Conservation (phyloP, 257 asterid species). For the Solanum megistacrolobum region DNA sequence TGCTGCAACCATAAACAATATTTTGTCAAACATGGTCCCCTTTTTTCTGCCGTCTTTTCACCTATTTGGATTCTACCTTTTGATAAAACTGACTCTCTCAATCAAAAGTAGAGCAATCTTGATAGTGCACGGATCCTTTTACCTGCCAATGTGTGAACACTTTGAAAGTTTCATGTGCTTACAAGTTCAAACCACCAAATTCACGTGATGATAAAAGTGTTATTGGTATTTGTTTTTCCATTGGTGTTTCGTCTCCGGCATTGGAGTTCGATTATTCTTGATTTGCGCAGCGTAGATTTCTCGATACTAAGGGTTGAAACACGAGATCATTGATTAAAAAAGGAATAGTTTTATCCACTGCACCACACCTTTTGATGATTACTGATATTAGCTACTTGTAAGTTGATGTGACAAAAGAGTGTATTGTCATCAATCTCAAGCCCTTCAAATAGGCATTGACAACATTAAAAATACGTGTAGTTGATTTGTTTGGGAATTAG, state of each 20-base stretch:
- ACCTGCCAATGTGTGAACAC: background rate
- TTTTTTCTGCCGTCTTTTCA: background rate
- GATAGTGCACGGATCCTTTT: background rate
- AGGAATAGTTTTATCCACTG: no score
- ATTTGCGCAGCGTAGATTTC: background rate
- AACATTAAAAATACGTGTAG: background rate
- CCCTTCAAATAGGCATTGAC: background rate
- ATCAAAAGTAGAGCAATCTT: background rate
- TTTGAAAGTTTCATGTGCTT: background rate
- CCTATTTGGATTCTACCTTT: background rate
- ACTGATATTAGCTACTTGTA: background rate
- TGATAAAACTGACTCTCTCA: background rate
- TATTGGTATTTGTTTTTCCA: no score
- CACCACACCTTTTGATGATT: background rate
- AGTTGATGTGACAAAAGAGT: background rate
- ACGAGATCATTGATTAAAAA: background rate
- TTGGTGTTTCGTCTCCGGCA: rapidly evolving
- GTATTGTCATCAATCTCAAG: background rate
- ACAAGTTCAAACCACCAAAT: background rate
- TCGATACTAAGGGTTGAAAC: no score
- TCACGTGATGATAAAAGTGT: background rate
- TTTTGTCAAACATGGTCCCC: background rate
- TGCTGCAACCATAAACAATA: background rate
- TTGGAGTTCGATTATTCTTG: background rate
- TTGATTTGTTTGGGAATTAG: background rate